Evolutionary conservation across 148 eudicot genomes (phyloP).

Genomic region (Rhododendron henanense): DNA sequence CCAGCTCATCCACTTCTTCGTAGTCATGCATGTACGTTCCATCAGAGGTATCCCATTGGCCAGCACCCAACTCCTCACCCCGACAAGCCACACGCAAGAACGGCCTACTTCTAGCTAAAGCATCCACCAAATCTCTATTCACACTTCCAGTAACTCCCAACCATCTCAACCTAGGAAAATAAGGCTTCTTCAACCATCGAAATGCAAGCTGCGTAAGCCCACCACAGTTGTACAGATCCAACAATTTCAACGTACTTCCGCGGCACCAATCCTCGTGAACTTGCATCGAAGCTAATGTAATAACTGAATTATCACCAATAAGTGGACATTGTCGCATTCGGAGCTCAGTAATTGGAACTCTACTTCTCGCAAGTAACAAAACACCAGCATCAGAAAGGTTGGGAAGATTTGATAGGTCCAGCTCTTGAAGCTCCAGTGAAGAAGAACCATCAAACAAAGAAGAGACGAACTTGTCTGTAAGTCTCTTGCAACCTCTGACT

Average conservation of each 20-base stretch:
- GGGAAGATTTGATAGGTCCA: constrained; percentile 88
- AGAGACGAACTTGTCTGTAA: constrained; percentile 75
- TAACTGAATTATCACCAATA: constrained; percentile 81
- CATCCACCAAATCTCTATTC: constrained; percentile 76
- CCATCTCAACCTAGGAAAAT: constrained; percentile 88
- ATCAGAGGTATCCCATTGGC: constrained; percentile 79
- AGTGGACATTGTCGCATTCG: constrained; percentile 90
- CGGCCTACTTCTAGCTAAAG: constrained; percentile 71
- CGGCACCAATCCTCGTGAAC: constrained; percentile 65
- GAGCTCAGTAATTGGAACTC: constrained; percentile 62
- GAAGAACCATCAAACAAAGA: constrained; percentile 53
- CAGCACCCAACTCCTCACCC: constrained; percentile 82
- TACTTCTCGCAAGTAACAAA: constrained; percentile 68
- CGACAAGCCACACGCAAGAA: constrained; percentile 61
- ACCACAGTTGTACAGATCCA: constrained; percentile 94
- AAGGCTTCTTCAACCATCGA: constrained; percentile 86
- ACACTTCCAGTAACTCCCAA: constrained; percentile 74
- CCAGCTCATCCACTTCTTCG: constrained; percentile 89
- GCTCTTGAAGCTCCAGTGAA: constrained; percentile 54
- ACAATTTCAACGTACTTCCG: constrained; percentile 64
- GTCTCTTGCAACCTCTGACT: constrained; percentile 88
- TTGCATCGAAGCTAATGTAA: constrained; percentile 92
- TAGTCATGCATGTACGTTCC: constrained; percentile 58
- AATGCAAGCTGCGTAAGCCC: constrained; percentile 74
- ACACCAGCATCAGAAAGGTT: constrained; percentile 72